These are phyloP conservation scores for Drechslerella coelobrocha DNA, from an alignment of 2,329 filamentous ascomycete genomes.

Conservation along the genomic window DNA sequence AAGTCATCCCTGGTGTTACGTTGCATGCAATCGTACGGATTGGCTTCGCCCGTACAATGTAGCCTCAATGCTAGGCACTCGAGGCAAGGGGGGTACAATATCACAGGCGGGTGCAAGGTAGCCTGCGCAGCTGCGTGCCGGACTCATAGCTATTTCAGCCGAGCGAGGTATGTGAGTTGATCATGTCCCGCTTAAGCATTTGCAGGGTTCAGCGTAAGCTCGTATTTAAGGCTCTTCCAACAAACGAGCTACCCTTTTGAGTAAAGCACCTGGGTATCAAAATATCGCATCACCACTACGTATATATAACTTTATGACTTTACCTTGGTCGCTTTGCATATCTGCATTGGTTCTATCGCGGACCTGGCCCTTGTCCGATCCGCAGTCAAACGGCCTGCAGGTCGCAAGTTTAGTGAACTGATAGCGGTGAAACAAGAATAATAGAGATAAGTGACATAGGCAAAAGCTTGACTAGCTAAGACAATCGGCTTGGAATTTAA, in stretches of 20 bases:
- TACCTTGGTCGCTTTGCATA: neutral
- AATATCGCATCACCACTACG: neutral
- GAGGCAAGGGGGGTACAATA: neutral
- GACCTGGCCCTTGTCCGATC: neutral
- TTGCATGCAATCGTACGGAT: neutral
- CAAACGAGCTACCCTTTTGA: neutral
- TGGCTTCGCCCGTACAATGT: too few relatives aligned
- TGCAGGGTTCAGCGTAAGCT: neutral
- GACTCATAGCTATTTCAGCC: neutral
- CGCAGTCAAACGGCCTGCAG: neutral
- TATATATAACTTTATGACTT: neutral
- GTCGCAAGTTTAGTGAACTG: neutral
- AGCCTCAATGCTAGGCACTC: too few relatives aligned
- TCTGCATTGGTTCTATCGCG: neutral
- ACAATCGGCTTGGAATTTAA: too few relatives aligned
- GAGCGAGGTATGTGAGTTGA: neutral
- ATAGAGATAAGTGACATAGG: neutral
- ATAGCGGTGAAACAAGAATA: neutral
- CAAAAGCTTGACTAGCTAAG: neutral
- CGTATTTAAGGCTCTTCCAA: neutral
- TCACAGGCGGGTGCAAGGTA: neutral
- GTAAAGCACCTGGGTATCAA: neutral
- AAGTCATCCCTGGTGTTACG: neutral
- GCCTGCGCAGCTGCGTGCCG: neutral
- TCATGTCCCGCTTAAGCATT: neutral